phyloP scores from a whole-genome alignment of 306 rosid genomes.

The Nissolia schottii region DNA sequence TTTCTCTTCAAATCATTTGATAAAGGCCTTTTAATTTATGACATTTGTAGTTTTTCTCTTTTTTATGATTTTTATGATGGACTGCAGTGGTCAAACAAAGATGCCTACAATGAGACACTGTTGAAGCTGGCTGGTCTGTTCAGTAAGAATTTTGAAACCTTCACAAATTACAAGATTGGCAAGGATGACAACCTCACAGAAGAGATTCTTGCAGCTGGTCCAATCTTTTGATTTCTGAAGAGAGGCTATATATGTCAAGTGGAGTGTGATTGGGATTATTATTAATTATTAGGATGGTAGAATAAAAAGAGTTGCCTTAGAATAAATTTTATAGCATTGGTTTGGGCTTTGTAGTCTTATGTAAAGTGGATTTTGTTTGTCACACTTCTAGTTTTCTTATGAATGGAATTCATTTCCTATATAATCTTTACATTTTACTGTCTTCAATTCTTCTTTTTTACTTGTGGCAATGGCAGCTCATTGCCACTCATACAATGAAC shows the following conservation, averaged over 20 bases:
- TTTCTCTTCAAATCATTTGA: neutral
- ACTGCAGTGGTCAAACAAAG: slow-evolving; percentile 69
- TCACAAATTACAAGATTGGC: slow-evolving; percentile 61
- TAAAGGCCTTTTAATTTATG: neutral
- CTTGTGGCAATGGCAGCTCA: neutral
- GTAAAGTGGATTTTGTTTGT: neutral
- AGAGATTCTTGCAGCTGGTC: slow-evolving; percentile 81
- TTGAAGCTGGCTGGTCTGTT: slow-evolving; percentile 62
- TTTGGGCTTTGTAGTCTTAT: neutral
- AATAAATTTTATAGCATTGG: neutral
- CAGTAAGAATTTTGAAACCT: slow-evolving; percentile 66
- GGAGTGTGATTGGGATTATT: neutral
- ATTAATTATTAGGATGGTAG: neutral
- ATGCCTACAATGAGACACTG: slow-evolving; percentile 47
- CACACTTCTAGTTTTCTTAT: neutral
- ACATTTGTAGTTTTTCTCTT: neutral
- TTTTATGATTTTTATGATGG: neutral
- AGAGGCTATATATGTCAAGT: neutral
- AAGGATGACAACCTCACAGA: slow-evolving; percentile 48
- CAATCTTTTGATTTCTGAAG: slow-evolving; percentile 35
- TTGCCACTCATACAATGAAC: too few relatives aligned
- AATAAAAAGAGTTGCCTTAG: neutral
- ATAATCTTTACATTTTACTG: neutral
- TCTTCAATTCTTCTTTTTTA: neutral
- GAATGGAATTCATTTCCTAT: neutral